Conservation (phyloP, 257 asterid species). For the Penstemon davidsonii region DNA sequence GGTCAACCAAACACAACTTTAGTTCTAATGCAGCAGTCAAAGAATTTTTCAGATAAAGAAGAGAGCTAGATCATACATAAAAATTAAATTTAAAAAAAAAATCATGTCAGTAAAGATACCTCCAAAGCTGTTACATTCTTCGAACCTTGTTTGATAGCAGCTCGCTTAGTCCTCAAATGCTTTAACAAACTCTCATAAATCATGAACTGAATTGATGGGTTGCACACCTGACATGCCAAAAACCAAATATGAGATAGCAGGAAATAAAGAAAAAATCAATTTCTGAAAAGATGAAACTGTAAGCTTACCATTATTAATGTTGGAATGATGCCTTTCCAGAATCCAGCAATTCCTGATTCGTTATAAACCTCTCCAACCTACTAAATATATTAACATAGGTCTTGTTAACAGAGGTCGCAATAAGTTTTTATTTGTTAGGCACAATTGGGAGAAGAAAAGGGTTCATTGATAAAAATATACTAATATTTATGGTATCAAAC, state of each 20-base stretch:
- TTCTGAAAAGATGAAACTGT: conserved; percentile 23
- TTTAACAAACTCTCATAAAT: conserved; percentile 78
- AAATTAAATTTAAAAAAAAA: neutral
- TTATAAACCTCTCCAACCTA: conserved; percentile 79
- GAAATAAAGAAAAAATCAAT: conserved; percentile 21
- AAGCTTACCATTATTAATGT: conserved; percentile 75
- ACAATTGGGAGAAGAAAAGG: too few relatives aligned
- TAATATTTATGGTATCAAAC: too few relatives aligned
- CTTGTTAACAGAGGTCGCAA: conserved; percentile 26
- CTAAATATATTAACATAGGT: conserved; percentile 43
- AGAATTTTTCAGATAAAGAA: conserved; percentile 5
- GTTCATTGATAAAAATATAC: too few relatives aligned
- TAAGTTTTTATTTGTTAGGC: neutral
- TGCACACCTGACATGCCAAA: conserved; percentile 66
- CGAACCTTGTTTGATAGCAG: conserved; percentile 45
- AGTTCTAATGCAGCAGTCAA: conserved; percentile 7
- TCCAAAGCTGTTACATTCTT: conserved; percentile 62
- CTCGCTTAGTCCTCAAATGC: conserved; percentile 65
- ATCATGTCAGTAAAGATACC: conserved; percentile 39
- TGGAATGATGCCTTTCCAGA: conserved; percentile 92
- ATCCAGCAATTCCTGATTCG: conserved; percentile 85
- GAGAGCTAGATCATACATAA: conserved; percentile 5
- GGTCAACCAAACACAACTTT: conserved; percentile 8
- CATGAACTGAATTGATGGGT: conserved; percentile 98
- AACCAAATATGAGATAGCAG: conserved; percentile 26